Percentiles rank a stretch among this genome's conserved stretches.
phyloP scores from a whole-genome alignment of 805 yeast genomes.

The Ogataea parapolymorpha region DNA sequence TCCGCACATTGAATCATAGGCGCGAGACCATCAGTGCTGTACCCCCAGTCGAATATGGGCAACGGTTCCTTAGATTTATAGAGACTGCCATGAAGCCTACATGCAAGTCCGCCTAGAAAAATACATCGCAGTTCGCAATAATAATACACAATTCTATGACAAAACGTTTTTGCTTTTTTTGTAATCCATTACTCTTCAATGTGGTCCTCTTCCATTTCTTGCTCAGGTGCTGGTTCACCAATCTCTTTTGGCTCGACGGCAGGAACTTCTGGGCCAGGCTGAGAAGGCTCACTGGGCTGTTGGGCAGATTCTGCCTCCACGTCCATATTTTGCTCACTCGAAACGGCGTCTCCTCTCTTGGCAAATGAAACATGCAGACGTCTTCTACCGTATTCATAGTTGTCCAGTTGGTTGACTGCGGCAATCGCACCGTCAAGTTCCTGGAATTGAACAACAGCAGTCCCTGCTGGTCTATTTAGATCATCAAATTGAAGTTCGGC shows the following conservation, averaged over 20 bases:
- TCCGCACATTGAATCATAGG: slow-evolving; percentile 70
- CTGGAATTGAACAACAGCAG: slow-evolving; percentile 80
- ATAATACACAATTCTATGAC: slow-evolving; percentile 9
- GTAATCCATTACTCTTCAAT: slow-evolving; percentile 6
- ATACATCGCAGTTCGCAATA: slow-evolving; percentile 9
- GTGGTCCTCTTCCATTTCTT: slow-evolving; percentile 17
- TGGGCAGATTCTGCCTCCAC: slow-evolving; percentile 1
- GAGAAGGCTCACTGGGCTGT: not conserved
- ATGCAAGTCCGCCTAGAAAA: slow-evolving; percentile 3
- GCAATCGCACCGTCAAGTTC: slow-evolving; percentile 63
- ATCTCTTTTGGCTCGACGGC: not conserved
- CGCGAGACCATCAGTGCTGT: slow-evolving; percentile 77
- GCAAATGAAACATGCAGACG: slow-evolving; percentile 69
- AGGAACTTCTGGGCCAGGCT: not conserved
- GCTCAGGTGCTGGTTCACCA: slow-evolving; percentile 6
- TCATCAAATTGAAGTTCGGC: slow-evolving; percentile 72
- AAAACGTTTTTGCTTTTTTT: slow-evolving; percentile 2
- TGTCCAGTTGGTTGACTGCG: slow-evolving; percentile 72
- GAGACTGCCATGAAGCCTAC: slow-evolving; percentile 18
- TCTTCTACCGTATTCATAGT: slow-evolving; percentile 83
- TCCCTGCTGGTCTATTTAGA: slow-evolving; percentile 70
- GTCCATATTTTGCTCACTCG: slow-evolving; percentile 3
- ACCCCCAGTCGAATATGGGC: slow-evolving; percentile 89
- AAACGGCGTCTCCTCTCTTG: slow-evolving; percentile 23
- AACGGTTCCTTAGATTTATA: slow-evolving; percentile 75